A percentile compares a stretch with the other conserved stretches of the same genome.
phyloP scores from a whole-genome alignment of 2,329 filamentous ascomycete genomes.

The Trichocomaceae sp. region DNA sequence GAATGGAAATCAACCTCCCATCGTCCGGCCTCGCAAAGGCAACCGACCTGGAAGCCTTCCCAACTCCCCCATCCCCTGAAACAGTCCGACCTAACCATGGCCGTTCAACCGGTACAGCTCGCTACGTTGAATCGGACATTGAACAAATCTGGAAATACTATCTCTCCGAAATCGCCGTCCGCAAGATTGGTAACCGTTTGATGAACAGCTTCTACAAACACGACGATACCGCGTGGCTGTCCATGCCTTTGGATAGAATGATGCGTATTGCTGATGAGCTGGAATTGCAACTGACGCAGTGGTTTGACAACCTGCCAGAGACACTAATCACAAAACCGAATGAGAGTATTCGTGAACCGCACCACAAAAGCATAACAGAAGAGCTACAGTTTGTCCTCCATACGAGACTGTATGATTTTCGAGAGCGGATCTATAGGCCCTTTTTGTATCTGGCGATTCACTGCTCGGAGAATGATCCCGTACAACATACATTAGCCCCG shows the following conservation, averaged over 20 bases:
- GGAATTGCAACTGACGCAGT: not conserved
- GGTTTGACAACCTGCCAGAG: not conserved
- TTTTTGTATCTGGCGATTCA: conserved; percentile 1
- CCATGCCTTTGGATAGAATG: not conserved
- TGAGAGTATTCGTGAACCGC: not conserved
- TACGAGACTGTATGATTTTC: not conserved
- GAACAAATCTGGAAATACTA: conserved; percentile 2
- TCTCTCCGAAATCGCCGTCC: conserved; percentile 1
- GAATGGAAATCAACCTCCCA: not conserved
- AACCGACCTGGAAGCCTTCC: not conserved
- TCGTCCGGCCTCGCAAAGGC: conserved; percentile 1
- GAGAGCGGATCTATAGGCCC: conserved; percentile 1
- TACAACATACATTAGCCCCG: not conserved
- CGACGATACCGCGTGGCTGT: not conserved
- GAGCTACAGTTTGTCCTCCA: not conserved
- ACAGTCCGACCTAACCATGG: not conserved
- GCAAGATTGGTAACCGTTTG: not conserved
- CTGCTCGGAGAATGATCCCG: not conserved
- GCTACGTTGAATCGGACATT: not conserved
- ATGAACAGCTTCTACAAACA: conserved; percentile 2
- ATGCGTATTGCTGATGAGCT: not conserved
- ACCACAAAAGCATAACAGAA: not conserved
- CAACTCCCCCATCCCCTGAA: not conserved
- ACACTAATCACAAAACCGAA: not conserved
- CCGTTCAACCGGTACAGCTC: not conserved